Conservation (phyloP, 495 filamentous ascomycete species). For the Podospora appendiculata region DNA sequence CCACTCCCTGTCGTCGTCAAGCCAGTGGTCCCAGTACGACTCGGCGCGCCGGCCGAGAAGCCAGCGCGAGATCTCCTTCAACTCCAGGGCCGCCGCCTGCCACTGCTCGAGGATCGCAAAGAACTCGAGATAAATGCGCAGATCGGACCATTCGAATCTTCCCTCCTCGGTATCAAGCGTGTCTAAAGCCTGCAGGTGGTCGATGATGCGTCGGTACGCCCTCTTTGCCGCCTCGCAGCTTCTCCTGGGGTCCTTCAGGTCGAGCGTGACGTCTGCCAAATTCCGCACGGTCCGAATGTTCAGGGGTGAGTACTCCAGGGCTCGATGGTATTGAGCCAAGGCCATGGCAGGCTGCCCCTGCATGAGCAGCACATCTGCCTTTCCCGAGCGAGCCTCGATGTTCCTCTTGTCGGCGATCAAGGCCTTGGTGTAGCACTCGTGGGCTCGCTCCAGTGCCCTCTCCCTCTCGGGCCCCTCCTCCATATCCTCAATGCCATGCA, state of each 20-base stretch:
- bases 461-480: conserved; percentile 39
- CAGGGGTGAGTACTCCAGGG: conserved; percentile 51
- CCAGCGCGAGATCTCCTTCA: conserved; percentile 73
- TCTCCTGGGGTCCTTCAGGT: conserved; percentile 39
- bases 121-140: conserved; percentile 78
- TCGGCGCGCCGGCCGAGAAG: conserved; percentile 69
- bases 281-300: conserved; percentile 54
- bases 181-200: conserved; percentile 31
- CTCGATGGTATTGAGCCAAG: conserved; percentile 52
- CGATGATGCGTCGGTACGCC: conserved; percentile 55
- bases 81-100: conserved; percentile 53
- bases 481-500: conserved; percentile 44
- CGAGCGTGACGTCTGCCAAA: conserved; percentile 58
- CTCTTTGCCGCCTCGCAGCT: conserved; percentile 45
- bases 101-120: conserved; percentile 55
- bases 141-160: conserved; percentile 70
- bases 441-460: conserved; percentile 45
- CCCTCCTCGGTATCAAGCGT: conserved; percentile 37
- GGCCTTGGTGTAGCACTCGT: conserved; percentile 64
- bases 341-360: conserved; percentile 47
- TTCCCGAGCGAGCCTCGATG: conserved; percentile 20
- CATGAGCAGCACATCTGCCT: conserved; percentile 28
- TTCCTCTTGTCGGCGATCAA: conserved; percentile 58
- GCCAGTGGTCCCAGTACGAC: conserved; percentile 67
- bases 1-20: conserved; percentile 86